Conservation (phyloP, 1,284 basidiomycete species). For the Sanghuangporus weigelae region DNA sequence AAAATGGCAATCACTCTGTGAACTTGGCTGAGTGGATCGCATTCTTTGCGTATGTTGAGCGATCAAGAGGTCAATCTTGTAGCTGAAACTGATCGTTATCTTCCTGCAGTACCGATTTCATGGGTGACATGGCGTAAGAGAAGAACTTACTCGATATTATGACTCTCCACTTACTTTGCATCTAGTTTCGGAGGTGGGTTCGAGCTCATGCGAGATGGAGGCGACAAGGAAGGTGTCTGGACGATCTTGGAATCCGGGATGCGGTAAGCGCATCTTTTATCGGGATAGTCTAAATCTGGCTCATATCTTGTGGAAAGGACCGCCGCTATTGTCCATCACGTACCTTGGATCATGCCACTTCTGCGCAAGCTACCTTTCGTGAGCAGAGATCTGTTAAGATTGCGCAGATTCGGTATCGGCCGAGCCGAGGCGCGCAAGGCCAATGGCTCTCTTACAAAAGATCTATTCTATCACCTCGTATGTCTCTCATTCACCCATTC, state of each 20-base stretch:
- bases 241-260: neutral
- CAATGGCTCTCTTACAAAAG: conserved; percentile 28
- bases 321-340: conserved; percentile 5
- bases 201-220: conserved; percentile 26
- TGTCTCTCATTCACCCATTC: neutral
- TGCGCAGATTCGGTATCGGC: neutral
- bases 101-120: conserved; percentile 31
- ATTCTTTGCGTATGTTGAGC: conserved; percentile 24
- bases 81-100: conserved; percentile 26
- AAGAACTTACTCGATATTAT: neutral
- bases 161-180: neutral
- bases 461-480: conserved; percentile 37
- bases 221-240: conserved; percentile 15
- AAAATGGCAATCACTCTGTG: conserved; percentile 15
- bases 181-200: conserved; percentile 28
- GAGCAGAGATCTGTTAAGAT: neutral
- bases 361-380: neutral
- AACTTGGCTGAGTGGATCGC: conserved; percentile 33
- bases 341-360: conserved; percentile 11
- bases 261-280: neutral
- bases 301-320: neutral
- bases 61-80: neutral
- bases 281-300: neutral
- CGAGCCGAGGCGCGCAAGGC: neutral
- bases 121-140: conserved; percentile 32